Base-by-base conservation (phyloP, 176 grass and related monocot genomes). In the Ampelocalamus luodianensis region DNA sequence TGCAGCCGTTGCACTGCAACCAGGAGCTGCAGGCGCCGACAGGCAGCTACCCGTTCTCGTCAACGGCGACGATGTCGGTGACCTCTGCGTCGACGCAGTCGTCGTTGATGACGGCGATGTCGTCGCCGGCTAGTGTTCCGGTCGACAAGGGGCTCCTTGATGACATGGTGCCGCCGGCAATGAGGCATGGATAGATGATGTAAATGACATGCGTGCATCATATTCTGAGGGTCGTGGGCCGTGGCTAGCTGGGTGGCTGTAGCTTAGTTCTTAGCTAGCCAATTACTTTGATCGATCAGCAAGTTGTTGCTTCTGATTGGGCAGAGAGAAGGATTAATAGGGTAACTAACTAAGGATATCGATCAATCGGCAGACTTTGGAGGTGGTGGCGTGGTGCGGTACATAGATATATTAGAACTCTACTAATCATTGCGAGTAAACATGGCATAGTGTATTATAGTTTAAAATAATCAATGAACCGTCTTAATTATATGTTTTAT, bases 101-200 rank as follows among this genome's bases (percentile, higher is more conserved):
- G 13, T 5, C 49, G 5, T 40, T 29, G 51, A 40, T 46, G 18
- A 15, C 65, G 10, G 11, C 38, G 42, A 44, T 56, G 18, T 10
- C 63, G 8, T 18, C 43, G 38, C 4, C 60, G 11, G 40, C 12
- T 14, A 62, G 50, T 23, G 23, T 55, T 55, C 60, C 65, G 27
- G 23, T 50, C 48, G 48, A 50, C 13, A 82, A 81, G 75, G 94
- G 91, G 32, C 88, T 97, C 64, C 86, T 97, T 8, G 94, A 85
- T 68, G 94, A 97, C 90, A 94, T 97, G 91, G 94, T 97, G 60
- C 94, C 94, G 32, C 79, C 85, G 55, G 85, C 81, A 5, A 88
- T 97, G 89, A 90, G 94, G 86, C 82, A 92, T 5, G 60, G 85
- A 23, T 82, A 73, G 56, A 43, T 10, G 0, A 70, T 12, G 17